phyloP scores from a whole-genome alignment of 345 rosid species.

The Raphanus raphanistrum region DNA sequence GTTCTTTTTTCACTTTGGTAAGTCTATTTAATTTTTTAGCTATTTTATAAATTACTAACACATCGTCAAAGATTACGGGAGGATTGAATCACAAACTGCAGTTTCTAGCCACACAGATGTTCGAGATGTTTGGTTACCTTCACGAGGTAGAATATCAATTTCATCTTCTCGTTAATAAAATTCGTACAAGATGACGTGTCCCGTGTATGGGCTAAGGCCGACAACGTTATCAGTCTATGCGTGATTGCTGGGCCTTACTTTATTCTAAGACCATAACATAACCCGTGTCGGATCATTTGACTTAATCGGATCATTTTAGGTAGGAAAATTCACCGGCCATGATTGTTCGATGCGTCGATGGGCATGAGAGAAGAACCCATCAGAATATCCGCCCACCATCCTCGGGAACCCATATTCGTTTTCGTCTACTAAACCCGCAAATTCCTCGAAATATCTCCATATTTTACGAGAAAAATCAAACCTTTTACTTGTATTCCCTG shows the following conservation, averaged over 20 bases:
- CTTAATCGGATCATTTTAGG: slow-evolving; percentile 21
- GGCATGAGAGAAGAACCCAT: slow-evolving; percentile 11
- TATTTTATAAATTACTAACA: neutral
- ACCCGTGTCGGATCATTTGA: slow-evolving; percentile 19
- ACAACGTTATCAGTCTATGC: too few species aligned
- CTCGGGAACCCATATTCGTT: neutral
- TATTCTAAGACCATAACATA: neutral
- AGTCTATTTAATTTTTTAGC: neutral
- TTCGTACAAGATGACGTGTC: too few species aligned
- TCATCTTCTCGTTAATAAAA: too few species aligned
- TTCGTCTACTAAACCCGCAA: neutral
- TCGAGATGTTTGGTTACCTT: neutral
- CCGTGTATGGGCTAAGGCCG: too few species aligned
- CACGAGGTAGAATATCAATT: neutral
- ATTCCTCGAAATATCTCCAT: neutral
- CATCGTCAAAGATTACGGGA: neutral
- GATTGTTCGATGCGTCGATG: slow-evolving; percentile 15
- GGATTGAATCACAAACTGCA: neutral
- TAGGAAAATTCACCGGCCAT: slow-evolving; percentile 31
- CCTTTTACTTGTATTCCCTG: neutral
- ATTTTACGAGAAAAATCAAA: neutral
- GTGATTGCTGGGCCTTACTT: neutral
- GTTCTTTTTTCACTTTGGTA: neutral
- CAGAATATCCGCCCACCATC: slow-evolving; percentile 11
- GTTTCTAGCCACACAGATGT: neutral